phyloP scores from a whole-genome alignment of 495 filamentous ascomycete species.

The Talaromyces ruber region DNA sequence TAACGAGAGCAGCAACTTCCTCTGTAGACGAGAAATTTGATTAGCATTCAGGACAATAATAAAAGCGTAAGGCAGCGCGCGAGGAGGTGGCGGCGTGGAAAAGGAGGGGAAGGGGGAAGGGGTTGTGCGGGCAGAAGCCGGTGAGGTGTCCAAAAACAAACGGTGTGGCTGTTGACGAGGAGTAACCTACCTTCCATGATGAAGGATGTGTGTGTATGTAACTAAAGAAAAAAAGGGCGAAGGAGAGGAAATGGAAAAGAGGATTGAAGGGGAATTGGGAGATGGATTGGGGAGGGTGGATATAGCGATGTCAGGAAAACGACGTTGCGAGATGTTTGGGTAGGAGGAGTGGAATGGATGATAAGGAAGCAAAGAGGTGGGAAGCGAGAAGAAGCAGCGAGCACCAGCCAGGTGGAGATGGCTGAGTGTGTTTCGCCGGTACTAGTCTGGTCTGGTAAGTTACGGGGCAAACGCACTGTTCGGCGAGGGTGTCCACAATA shows the following conservation, averaged over 20 bases:
- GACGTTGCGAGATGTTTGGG: background rate
- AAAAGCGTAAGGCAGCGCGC: background rate
- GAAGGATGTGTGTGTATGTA: constrained; percentile 30
- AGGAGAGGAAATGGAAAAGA: constrained; percentile 13
- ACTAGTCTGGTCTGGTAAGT: background rate
- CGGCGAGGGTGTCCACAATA: background rate
- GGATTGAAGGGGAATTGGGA: constrained; percentile 9
- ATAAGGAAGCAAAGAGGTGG: constrained; percentile 3
- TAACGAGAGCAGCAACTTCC: constrained; percentile 99
- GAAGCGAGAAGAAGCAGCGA: constrained; percentile 4
- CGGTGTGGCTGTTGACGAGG: constrained; percentile 11
- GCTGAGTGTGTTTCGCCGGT: background rate
- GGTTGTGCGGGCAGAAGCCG: constrained; percentile 21
- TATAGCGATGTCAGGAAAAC: too few relatives aligned
- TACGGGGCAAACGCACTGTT: background rate
- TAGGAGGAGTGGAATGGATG: constrained; percentile 3
- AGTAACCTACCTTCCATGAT: constrained; percentile 71
- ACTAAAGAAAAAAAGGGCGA: constrained; percentile 28
- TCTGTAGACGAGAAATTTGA: constrained; percentile 50
- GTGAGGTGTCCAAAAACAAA: constrained; percentile 24
- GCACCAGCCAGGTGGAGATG: constrained; percentile 2
- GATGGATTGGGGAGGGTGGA: constrained; percentile 5
- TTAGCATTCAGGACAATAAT: constrained; percentile 39
- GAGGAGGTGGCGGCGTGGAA: constrained; percentile 11
- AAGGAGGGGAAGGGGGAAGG: constrained; percentile 8